These are phyloP conservation scores for Vanilla planifolia DNA, from an alignment of 106 monocot genomes.

Conservation along the genomic window DNA sequence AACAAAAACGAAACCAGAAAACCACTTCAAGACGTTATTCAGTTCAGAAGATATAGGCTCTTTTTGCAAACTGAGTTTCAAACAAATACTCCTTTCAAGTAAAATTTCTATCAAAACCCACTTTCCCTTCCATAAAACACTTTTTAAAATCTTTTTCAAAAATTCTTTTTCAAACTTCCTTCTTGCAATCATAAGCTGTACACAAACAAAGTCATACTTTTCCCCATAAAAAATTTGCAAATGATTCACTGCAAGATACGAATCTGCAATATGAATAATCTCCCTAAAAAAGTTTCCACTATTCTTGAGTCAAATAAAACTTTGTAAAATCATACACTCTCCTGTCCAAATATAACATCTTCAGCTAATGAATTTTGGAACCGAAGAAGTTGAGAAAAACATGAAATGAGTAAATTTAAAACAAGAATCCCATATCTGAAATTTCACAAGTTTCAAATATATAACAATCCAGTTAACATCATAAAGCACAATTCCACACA, in stretches of 20 bases:
- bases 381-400: neutral
- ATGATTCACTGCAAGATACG: slow-evolving; percentile 6
- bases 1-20: neutral
- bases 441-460: neutral
- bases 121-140: too few relatives aligned
- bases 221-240: neutral
- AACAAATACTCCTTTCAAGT: too few relatives aligned
- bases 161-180: too few relatives aligned
- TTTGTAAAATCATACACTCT: slow-evolving; percentile 12
- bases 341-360: slow-evolving; percentile 9
- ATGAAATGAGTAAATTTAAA: neutral
- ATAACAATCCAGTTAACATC: neutral
- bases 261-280: slow-evolving; percentile 19
- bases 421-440: neutral
- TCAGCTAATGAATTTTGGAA: slow-evolving; percentile 17
- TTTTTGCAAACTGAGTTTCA: neutral
- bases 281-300: slow-evolving; percentile 12
- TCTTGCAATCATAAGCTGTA: too few relatives aligned
- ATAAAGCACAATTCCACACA: neutral
- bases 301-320: slow-evolving; percentile 10
- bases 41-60: neutral
- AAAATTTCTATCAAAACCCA: too few relatives aligned
- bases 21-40: neutral
- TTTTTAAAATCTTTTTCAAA: too few relatives aligned
- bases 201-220: too few relatives aligned